Base-by-base conservation (phyloP, 495 filamentous ascomycete species). In the Penicillium fimorum region DNA sequence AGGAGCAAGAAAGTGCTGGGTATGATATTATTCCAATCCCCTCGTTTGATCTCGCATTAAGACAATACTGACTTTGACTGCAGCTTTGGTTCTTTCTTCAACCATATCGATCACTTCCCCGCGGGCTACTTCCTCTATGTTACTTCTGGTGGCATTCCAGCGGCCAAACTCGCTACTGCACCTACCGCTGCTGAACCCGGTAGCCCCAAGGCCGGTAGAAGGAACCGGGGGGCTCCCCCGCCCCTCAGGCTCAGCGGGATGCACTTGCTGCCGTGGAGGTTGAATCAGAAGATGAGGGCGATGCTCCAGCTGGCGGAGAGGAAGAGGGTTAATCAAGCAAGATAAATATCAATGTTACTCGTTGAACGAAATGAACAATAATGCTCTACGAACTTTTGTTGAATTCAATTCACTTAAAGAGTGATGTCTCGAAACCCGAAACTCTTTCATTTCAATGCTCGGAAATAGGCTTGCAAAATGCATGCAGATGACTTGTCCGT, bases 11-110 rank as follows among this genome's bases (percentile, higher is more conserved):
- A 64, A 81, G 85, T 54, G 83, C 89, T 60, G 76, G 81, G 87
- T 92, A 77, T 75, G 87, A 82, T 44, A 13, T 46, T 44, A 7
- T 15, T 6, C 35, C 56, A 33, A 25, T 33, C 6, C 7, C 15
- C 35, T 9, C 35, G 15, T 10, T 32, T 43, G 8, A 30, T 17
- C 27, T 27, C 13, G 4, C 13, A 55, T 58, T 25, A 13, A 35
- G 46, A 49, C 57, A 54, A 18, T 27, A 45, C 42, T 56, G 29
- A 60, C 47, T 27, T 44, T 47, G 24, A 35, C 15, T 57, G 25
- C 59, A 89, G 88, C 25, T 96, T 92, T 69, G 82, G 87, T 64
- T 73, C 77, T 13, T 92, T 96, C 77, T 94, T 92, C 78, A 84
- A 88, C 56, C 89, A 94, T 64, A 79, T 94, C 56, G 91, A 96